A percentile compares a stretch with the other conserved stretches of the same genome.
phyloP scores from a whole-genome alignment of 2,329 filamentous ascomycete species.

The Emmonsia crescens region DNA sequence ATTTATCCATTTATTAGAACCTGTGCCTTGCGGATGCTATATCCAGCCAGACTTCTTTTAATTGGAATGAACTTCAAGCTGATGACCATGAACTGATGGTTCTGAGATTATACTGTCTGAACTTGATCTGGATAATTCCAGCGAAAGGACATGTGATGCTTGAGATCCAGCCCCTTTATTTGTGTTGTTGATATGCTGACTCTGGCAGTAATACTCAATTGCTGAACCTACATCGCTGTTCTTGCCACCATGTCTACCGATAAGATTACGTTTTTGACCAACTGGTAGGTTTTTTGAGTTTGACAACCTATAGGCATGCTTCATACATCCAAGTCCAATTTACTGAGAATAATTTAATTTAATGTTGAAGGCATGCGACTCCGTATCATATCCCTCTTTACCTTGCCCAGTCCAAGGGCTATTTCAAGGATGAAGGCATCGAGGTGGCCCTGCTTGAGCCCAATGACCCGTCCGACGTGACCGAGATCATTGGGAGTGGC shows the following conservation, averaged over 20 bases:
- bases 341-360: constrained; percentile 6
- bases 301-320: not conserved
- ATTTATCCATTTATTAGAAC: not conserved
- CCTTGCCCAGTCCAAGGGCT: constrained; percentile 64
- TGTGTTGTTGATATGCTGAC: constrained; percentile 23
- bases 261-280: constrained; percentile 76
- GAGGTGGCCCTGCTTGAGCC: constrained; percentile 68
- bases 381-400: constrained; percentile 71
- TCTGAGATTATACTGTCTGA: constrained; percentile 70
- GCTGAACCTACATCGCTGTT: constrained; percentile 26
- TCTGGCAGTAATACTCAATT: constrained; percentile 10
- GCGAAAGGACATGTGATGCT: constrained; percentile 79
- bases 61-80: not conserved
- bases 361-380: constrained; percentile 57
- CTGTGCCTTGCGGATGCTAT: not conserved
- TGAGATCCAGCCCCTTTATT: constrained; percentile 29
- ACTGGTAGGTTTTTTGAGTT: constrained; percentile 50
- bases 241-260: constrained; percentile 60
- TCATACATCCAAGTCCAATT: not conserved
- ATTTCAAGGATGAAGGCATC: constrained; percentile 63
- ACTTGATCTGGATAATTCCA: constrained; percentile 84
- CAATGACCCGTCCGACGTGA: constrained; percentile 71
- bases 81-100: constrained; percentile 17
- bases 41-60: not conserved
- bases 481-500: constrained; percentile 65